Evolutionary conservation across 225 moss, liverwort and hornwort genomes (phyloP), one percentile per base, ranked within the genome.

Genomic region (Thuidium tamariscinum): DNA sequence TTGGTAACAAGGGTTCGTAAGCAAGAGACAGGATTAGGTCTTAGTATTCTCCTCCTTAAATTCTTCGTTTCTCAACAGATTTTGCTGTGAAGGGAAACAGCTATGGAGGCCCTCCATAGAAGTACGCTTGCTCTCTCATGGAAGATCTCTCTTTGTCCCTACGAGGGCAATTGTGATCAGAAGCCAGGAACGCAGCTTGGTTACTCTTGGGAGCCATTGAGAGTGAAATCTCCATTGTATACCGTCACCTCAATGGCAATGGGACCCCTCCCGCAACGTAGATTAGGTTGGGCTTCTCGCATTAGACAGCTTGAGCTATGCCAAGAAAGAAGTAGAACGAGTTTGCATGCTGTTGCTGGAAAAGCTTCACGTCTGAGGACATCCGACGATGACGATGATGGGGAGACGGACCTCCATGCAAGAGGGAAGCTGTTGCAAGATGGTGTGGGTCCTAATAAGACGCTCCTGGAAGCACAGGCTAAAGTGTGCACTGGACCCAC

Each of bases 401-500:
- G 59, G 54, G 85, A 87, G 74, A 57, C 67, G 20, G 36, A 87
- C 10, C 34, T 82, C 2, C 72, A 23, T 25, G 57, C 64, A 44
- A 79, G 88, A 88, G 65, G 55, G 54, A 92, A 87, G 89, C 82
- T 85, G 49, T 86, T 91, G 80, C 91, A 85, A 92, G 91, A 92
- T 86, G 82, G 46, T 34, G 90, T 90, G 29, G 97, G 96, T 41
- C 96, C 96, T 36, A 97, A 97, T 64, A 86, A 88, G 86, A 85
- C 88, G 34, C 89, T 97, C 49, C 79, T 94, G 27, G 97, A 96
- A 54, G 97, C 97, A 11, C 92, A 95, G 89, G 94, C 90, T 54
- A 90, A 86, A 49, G 97, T 97, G 68, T 97, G 97, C 86, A 97
- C 97, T 62, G 97, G 96, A 64, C 95, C 94, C 63, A 94, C 90